These are phyloP conservation scores for Dendrocalamus sinicus DNA, from an alignment of 176 grass and related monocot species.

Conservation along the genomic window DNA sequence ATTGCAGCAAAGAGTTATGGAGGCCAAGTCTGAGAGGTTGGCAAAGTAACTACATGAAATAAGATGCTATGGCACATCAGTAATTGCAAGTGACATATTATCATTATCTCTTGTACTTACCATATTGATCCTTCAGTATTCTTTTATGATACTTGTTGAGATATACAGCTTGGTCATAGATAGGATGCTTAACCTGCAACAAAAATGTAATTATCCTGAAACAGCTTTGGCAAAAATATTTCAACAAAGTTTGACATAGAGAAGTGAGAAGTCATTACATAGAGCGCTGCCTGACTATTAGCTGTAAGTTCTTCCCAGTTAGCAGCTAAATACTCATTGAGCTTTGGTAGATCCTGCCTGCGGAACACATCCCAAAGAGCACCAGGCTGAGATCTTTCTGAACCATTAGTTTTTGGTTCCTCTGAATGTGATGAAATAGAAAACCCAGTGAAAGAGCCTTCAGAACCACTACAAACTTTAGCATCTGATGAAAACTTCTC, in stretches of 20 bases:
- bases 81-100: conserved; percentile 5
- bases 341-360: conserved; percentile 83
- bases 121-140: conserved; percentile 78
- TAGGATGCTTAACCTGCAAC: conserved; percentile 63
- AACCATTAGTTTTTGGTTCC: conserved; percentile 45
- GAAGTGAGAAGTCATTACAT: conserved; percentile 60
- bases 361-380: conserved; percentile 92
- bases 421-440: conserved; percentile 32
- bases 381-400: conserved; percentile 50
- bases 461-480: conserved; percentile 29
- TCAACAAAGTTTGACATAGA: conserved; percentile 30
- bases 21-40: conserved; percentile 23
- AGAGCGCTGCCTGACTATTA: conserved; percentile 47
- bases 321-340: conserved; percentile 83
- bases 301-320: conserved; percentile 60
- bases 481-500: conserved; percentile 43
- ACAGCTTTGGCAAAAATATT: conserved; percentile 35
- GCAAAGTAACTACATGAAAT: conserved; percentile 38
- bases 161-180: conserved; percentile 80
- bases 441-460: conserved; percentile 21
- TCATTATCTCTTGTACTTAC: conserved; percentile 45
- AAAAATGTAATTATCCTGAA: conserved; percentile 41
- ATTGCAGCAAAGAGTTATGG: conserved; percentile 3
- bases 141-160: conserved; percentile 75
- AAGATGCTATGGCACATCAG: conserved; percentile 21